phyloP scores from a whole-genome alignment of 2,329 filamentous ascomycete genomes.

The Westerdykella sp. region DNA sequence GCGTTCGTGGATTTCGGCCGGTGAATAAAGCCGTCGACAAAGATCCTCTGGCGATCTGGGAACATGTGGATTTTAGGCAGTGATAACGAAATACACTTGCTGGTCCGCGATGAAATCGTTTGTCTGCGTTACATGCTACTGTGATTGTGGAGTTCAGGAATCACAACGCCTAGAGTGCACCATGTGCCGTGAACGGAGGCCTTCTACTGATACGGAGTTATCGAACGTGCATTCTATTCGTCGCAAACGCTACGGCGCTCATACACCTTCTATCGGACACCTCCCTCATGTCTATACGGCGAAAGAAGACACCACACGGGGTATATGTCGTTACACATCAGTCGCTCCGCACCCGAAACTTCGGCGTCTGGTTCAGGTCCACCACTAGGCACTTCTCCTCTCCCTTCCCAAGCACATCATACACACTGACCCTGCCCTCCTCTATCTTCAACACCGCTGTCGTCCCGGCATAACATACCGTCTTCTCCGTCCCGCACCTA shows the following conservation, averaged over 20 bases:
- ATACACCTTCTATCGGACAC: too few species aligned
- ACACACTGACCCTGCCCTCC: conserved; percentile 60
- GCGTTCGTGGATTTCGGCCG: conserved; percentile 21
- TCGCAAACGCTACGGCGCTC: too few species aligned
- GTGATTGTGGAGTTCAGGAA: too few species aligned
- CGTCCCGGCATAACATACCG: conserved; percentile 65
- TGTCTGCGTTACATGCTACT: too few species aligned
- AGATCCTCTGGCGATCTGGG: conserved; percentile 32
- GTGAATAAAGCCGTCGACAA: conserved; percentile 8
- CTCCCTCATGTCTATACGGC: too few species aligned
- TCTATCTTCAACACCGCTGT: conserved; percentile 64
- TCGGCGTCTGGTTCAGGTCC: conserved; percentile 48
- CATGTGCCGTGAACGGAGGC: too few species aligned
- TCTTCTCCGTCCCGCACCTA: conserved; percentile 59
- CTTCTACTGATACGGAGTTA: too few species aligned
- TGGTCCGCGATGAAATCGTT: conserved; percentile 12
- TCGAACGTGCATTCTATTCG: too few species aligned
- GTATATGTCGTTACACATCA: too few species aligned
- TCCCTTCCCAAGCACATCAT: conserved; percentile 64
- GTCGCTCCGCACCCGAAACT: background rate
- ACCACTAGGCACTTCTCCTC: conserved; percentile 63
- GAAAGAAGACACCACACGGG: too few species aligned
- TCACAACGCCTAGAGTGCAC: too few species aligned
- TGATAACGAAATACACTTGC: conserved; percentile 30
- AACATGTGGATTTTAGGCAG: conserved; percentile 31